Evolutionary conservation across 2,329 filamentous ascomycete genomes (phyloP).

Genomic region (Chrysoporthe cubensis): DNA sequence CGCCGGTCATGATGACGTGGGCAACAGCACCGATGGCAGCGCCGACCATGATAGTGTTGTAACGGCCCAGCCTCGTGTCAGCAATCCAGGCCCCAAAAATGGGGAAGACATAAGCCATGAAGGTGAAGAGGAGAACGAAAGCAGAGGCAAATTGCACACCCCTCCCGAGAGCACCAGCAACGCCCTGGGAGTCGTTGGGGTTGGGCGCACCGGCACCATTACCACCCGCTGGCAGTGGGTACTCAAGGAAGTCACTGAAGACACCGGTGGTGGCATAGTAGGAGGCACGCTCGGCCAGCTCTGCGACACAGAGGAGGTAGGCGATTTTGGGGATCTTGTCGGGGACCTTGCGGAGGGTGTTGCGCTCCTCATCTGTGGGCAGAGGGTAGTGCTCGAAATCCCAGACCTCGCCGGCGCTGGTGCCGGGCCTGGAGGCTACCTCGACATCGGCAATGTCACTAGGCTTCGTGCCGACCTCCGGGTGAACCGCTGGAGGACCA

Average conservation of each 20-base stretch:
- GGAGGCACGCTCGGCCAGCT: constrained; percentile 56
- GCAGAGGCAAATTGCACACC: constrained; percentile 53
- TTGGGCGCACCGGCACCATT: constrained; percentile 41
- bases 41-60: constrained; percentile 63
- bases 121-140: constrained; percentile 49
- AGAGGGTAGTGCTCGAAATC: constrained; percentile 38
- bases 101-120: constrained; percentile 53
- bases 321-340: constrained; percentile 48
- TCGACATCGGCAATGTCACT: constrained; percentile 13
- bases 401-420: constrained; percentile 20
- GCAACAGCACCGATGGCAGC: constrained; percentile 63
- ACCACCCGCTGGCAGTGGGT: constrained; percentile 50
- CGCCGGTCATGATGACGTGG: constrained; percentile 66
- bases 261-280: constrained; percentile 56
- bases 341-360: constrained; percentile 50
- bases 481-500: constrained; percentile 22
- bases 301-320: constrained; percentile 53
- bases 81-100: constrained; percentile 60
- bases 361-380: constrained; percentile 52
- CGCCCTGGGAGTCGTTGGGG: constrained; percentile 39
- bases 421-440: background rate
- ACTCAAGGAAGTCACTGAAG: constrained; percentile 61
- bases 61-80: constrained; percentile 69
- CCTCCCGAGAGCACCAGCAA: constrained; percentile 55
- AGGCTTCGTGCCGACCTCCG: constrained; percentile 17